Evolutionary conservation across 176 grass and related monocot species (phyloP), one percentile per base, ranked within the genome.

Genomic region (Oryza longistaminata): DNA sequence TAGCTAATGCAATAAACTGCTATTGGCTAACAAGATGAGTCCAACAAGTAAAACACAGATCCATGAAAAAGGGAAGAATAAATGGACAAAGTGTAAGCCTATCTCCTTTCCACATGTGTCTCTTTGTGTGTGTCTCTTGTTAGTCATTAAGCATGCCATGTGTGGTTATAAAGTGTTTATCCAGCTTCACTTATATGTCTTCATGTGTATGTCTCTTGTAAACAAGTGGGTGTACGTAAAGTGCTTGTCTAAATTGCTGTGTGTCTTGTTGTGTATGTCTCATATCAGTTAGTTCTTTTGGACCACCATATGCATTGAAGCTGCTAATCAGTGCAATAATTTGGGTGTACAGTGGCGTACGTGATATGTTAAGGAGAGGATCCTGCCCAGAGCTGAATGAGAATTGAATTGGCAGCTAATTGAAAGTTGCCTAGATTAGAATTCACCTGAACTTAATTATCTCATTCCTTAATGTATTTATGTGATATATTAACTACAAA

Each of bases 161-260:
- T 21, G 24, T 46, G 61, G 7, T 73, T 60, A 80, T 80, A 89
- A 89, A 89, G 87, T 69, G 82, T 71, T 75, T 49, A 89, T 81
- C 76, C 58, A 69, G 76, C 76, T 85, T 10, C 64, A 80, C 67
- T 44, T 60, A 55, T 22, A 70, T 85, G 87, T 85, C 87, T 35
- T 9, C 21, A 75, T 85, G 64, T 89, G 76, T 24, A 49, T 85
- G 82, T 85, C 87, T 75, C 48, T 74, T 89, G 44, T 39, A 75
- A 81, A 21, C 22, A 80, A 70, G 71, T 25, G 58, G 58, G 9
- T 61, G 21, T n/a, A 61, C 11, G 80, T 29, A 68, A 85, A 85
- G 16, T 12, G 64, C 21, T 65, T 16, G 43, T 42, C 24, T 31
- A 42, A 42, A 60, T 86, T 22, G 68, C 21, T 74, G 35, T 5